Base-by-base conservation (phyloP, 2,329 filamentous ascomycete genomes). In the Sporothrix inflata region DNA sequence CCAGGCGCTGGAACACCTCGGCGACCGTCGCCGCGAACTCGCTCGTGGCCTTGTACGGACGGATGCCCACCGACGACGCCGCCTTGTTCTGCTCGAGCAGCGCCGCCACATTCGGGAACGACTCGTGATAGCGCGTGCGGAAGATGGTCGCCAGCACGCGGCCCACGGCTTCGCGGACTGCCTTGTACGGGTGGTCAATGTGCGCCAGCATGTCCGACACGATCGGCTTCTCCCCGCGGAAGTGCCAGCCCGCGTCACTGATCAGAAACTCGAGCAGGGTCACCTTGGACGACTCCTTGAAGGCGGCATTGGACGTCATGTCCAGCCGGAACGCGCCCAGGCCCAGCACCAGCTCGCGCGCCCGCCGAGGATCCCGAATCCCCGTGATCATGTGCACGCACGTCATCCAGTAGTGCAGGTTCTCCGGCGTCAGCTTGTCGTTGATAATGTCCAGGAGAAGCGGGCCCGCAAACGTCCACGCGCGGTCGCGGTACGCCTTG, bases 241-340 rank as follows among this genome's bases (percentile, higher is more conserved):
- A 99, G 80, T 99, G 96, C 96, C 97, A 99, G 1, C 96, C 96
- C 47, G 91, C 89, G 77, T 97, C 94, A 60, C 90, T 90, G 73
- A 99, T 92, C 74, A 93, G 88, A 76, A 97, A 94, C 76, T 98
- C 94, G 21, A 99, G 85, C 40, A 99, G 84, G 75, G 96, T 91
- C 19, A 99, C 93, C 83, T 98, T 98, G 38, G 95, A 97, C 71
- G 95, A 97, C 80, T 99, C 97, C 80, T 99, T 99, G 87, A 99
- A 99, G 0, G 96, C 96, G 4, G 97, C 96, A 79, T 98, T 98
- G 0, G 95, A 98, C 6, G 89, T 86, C 91, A 98, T 95, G 79
- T 99, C 96, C 11, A 99, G 86, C 40, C 94, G 89, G 87, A 98
- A 98, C 70, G 90, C 89, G 63, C 92, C 89, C 24, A 99, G 85